A percentile compares a stretch with the other conserved stretches of the same genome.
Conservation (phyloP, 768 basidiomycete genomes). For the Termitomyces titanicus region DNA sequence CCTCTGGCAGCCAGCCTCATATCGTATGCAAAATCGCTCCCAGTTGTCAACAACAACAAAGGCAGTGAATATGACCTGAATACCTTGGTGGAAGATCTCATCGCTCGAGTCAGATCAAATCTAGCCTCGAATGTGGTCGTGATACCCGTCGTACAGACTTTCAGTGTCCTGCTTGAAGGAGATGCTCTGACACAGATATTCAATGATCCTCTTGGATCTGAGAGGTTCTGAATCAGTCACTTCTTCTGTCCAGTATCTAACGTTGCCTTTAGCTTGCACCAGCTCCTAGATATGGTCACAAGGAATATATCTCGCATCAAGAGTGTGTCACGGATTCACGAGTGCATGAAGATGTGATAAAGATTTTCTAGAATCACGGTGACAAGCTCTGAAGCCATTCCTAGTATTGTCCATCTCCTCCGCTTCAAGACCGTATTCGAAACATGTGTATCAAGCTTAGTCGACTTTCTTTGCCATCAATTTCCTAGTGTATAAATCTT, state of each 20-base stretch:
- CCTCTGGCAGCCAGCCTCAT: conserved; percentile 61
- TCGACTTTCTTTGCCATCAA: conserved; percentile 67
- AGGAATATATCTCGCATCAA: conserved; percentile 69
- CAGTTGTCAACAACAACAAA: conserved; percentile 27
- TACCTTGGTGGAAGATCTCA: conserved; percentile 55
- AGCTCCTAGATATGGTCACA: conserved; percentile 52
- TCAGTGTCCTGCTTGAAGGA: conserved; percentile 69
- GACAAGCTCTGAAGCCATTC: neutral
- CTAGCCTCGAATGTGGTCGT: conserved; percentile 66
- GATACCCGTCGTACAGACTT: conserved; percentile 77
- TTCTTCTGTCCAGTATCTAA: conserved; percentile 4
- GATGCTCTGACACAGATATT: conserved; percentile 52
- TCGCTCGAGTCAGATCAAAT: conserved; percentile 49
- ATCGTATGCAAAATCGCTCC: conserved; percentile 51
- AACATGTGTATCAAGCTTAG: conserved; percentile 41
- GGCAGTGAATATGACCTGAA: conserved; percentile 41
- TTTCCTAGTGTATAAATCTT: conserved; percentile 67
- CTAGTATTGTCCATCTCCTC: conserved; percentile 66
- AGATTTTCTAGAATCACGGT: neutral
- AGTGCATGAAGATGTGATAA: conserved; percentile 79
- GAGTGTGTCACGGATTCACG: conserved; percentile 76
- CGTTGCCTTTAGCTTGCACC: conserved; percentile 40
- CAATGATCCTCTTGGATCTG: conserved; percentile 40
- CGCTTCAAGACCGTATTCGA: conserved; percentile 43
- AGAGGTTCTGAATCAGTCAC: conserved; percentile 37